Percentiles rank a stretch among this genome's conserved stretches.
Conservation (phyloP, 257 asterid species). For the Agastache rugosa region DNA sequence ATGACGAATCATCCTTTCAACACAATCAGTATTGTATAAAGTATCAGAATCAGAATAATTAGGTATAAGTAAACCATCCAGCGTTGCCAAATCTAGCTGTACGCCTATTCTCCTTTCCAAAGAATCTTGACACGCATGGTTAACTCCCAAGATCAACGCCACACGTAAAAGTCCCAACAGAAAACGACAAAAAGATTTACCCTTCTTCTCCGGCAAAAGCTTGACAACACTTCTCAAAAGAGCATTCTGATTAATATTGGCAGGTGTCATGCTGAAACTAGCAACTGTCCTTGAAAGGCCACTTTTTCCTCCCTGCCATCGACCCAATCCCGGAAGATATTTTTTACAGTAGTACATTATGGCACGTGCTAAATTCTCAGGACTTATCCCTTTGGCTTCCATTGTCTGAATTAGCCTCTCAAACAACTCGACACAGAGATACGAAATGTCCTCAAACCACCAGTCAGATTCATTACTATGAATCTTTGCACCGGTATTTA, state of each 20-base stretch:
- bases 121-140: constrained; percentile 59
- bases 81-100: constrained; percentile 78
- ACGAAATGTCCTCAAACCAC: constrained; percentile 96
- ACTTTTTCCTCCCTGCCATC: constrained; percentile 81
- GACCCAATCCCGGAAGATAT: constrained; percentile 86
- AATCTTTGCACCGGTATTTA: constrained; percentile 89
- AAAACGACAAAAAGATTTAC: constrained; percentile 84
- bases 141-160: constrained; percentile 77
- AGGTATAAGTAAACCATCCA: constrained; percentile 83
- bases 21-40: constrained; percentile 77
- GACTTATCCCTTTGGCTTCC: constrained; percentile 78
- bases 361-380: constrained; percentile 70
- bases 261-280: constrained; percentile 89
- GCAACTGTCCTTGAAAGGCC: constrained; percentile 67
- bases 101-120: constrained; percentile 77
- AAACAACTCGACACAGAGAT: constrained; percentile 72
- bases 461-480: constrained; percentile 80
- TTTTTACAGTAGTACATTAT: constrained; percentile 83
- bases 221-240: constrained; percentile 73
- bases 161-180: constrained; percentile 82
- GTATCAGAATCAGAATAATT: constrained; percentile 88
- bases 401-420: constrained; percentile 70
- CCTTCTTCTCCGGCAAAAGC: constrained; percentile 77
- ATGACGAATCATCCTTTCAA: constrained; percentile 73
- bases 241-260: constrained; percentile 69